These are phyloP conservation scores for Alternaria brassicae DNA, from an alignment of 2,329 filamentous ascomycete species.

Conservation along the genomic window DNA sequence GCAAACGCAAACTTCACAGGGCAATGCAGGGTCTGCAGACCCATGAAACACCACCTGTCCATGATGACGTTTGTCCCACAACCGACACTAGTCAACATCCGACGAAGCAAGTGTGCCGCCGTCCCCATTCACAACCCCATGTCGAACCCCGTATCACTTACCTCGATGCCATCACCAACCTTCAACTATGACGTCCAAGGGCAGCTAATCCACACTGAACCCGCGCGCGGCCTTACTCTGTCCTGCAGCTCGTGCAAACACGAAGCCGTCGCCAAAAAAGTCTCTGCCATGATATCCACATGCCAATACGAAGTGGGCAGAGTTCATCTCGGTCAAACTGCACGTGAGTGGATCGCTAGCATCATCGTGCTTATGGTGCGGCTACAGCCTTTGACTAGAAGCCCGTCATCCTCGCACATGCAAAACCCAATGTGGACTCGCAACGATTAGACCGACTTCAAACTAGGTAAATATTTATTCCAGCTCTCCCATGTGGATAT, in stretches of 20 bases:
- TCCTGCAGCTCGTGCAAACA: not conserved
- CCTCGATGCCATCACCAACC: not conserved
- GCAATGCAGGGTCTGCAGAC: conserved; percentile 8
- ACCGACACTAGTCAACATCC: not conserved
- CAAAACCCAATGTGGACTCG: conserved; percentile 2
- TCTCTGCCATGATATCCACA: conserved; percentile 11
- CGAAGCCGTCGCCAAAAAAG: conserved; percentile 5
- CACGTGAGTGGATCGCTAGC: conserved; percentile 8
- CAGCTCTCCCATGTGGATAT: conserved; percentile 6
- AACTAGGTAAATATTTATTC: conserved; percentile 7
- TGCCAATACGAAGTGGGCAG: not conserved
- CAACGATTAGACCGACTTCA: not conserved
- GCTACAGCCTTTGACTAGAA: conserved; percentile 7
- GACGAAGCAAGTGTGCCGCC: conserved; percentile 13
- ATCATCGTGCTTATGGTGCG: conserved; percentile 14
- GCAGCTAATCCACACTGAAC: not conserved
- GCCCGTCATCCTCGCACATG: not conserved
- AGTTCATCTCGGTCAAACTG: conserved; percentile 2
- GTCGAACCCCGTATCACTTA: conserved; percentile 1
- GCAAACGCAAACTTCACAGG: not conserved
- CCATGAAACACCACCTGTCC: conserved; percentile 1
- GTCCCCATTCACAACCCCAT: not conserved
- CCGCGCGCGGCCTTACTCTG: conserved; percentile 3
- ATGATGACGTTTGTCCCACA: conserved; percentile 5
- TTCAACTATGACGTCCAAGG: conserved; percentile 8